Conservation (phyloP, 2,329 filamentous ascomycete species). For the Didymella keratinophila region DNA sequence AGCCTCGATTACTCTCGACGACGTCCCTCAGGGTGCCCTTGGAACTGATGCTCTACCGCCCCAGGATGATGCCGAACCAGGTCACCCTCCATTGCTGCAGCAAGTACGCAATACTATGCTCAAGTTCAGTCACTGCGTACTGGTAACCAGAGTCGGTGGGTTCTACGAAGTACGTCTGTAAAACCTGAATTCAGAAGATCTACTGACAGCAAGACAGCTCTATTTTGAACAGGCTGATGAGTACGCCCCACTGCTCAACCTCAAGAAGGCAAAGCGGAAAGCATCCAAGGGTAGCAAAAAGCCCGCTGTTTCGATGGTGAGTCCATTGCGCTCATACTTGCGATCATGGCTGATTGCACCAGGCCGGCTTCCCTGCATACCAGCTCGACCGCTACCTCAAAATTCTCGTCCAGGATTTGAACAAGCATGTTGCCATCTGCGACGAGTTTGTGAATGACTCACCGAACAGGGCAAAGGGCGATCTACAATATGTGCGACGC, state of each 20-base stretch:
- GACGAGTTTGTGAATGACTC: constrained; percentile 86
- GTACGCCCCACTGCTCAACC: constrained; percentile 81
- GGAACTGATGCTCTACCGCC: constrained; percentile 52
- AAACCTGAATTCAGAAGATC: constrained; percentile 5
- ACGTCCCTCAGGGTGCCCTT: constrained; percentile 65
- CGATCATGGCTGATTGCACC: constrained; percentile 24
- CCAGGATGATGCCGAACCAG: constrained; percentile 58
- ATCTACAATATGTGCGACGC: constrained; percentile 81
- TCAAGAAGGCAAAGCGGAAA: constrained; percentile 85
- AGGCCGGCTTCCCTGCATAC: constrained; percentile 92
- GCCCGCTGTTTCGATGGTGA: constrained; percentile 79
- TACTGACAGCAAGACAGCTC: constrained; percentile 57
- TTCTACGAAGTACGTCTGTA: constrained; percentile 77
- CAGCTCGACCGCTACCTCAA: constrained; percentile 94
- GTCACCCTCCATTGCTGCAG: constrained; percentile 87
- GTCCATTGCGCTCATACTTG: constrained; percentile 5
- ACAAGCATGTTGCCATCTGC: constrained; percentile 89
- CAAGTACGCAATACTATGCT: constrained; percentile 90
- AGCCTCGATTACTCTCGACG: constrained; percentile 45
- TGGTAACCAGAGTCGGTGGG: constrained; percentile 89
- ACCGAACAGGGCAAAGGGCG: constrained; percentile 75
- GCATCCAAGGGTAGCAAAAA: constrained; percentile 64
- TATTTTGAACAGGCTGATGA: constrained; percentile 97
- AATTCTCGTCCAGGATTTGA: constrained; percentile 87
- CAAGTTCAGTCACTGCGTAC: constrained; percentile 87